A percentile compares a stretch with the other conserved stretches of the same genome.
Conservation (phyloP, 371 early-diverging fungal genomes). For the Syncephalastrum racemosum region DNA sequence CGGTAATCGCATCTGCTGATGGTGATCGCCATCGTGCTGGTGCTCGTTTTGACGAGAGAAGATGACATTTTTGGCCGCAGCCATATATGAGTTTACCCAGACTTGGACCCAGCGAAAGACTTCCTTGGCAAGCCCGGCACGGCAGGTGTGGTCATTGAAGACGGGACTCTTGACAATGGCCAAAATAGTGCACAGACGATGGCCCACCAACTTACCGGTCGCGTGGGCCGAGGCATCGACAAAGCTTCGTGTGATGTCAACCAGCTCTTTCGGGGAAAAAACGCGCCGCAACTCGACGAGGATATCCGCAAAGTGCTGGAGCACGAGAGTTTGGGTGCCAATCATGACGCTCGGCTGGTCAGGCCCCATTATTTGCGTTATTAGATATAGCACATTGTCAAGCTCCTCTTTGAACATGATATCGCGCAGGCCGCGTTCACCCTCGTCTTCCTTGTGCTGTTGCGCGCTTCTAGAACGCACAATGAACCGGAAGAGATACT, state of each 20-base stretch:
- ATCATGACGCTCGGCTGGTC: constrained; percentile 58
- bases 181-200: constrained; percentile 59
- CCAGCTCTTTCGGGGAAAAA: constrained; percentile 49
- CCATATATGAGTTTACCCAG: constrained; percentile 55
- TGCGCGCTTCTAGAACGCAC: constrained; percentile 46
- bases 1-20: constrained; percentile 36
- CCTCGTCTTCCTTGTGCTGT: constrained; percentile 30
- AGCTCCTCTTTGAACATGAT: constrained; percentile 41
- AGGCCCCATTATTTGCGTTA: constrained; percentile 53
- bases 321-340: constrained; percentile 65
- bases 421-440: constrained; percentile 31
- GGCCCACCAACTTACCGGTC: constrained; percentile 56
- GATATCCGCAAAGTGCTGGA: constrained; percentile 65
- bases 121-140: constrained; percentile 47
- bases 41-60: constrained; percentile 43
- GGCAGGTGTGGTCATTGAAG: constrained; percentile 53
- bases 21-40: constrained; percentile 21
- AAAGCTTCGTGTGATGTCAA: constrained; percentile 50
- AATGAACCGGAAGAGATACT: constrained; percentile 63
- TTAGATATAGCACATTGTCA: constrained; percentile 32
- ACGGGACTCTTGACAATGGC: constrained; percentile 59
- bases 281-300: constrained; percentile 52
- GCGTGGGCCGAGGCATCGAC: constrained; percentile 52
- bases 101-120: constrained; percentile 61
- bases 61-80: constrained; percentile 43